phyloP scores from a whole-genome alignment of 352 stramenopile species.

The Globisporangium yorkense region DNA sequence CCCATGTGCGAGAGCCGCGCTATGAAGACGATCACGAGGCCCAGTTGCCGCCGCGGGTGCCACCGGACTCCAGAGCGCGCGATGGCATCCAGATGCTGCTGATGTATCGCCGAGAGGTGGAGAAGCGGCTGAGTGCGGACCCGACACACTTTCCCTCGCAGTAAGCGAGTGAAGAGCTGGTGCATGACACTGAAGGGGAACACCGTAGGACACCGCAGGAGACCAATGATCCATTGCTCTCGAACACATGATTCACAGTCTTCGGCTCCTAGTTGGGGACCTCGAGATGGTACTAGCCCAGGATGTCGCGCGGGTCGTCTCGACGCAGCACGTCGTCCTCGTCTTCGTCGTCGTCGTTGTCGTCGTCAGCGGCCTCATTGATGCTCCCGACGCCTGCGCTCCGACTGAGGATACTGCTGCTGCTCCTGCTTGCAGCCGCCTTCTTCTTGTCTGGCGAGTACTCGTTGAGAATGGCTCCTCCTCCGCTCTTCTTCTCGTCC shows the following conservation, averaged over 20 bases:
- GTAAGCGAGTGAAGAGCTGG: neutral
- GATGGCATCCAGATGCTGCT: slow-evolving; percentile 57
- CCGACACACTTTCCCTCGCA: slow-evolving; percentile 15
- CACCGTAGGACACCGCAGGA: too few relatives aligned
- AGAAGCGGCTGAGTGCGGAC: slow-evolving; percentile 38
- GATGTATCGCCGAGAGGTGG: slow-evolving; percentile 59
- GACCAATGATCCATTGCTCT: neutral
- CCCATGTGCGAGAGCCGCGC: too few relatives aligned
- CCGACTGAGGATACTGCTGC: slow-evolving; percentile 8
- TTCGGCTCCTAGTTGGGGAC: neutral
- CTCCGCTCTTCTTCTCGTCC: slow-evolving; percentile 24
- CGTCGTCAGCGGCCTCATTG: neutral
- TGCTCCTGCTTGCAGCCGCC: neutral
- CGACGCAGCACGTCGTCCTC: slow-evolving; percentile 19
- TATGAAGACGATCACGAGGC: neutral
- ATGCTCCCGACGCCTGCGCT: too few relatives aligned
- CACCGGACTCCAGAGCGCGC: slow-evolving; percentile 24
- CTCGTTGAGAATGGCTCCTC: slow-evolving; percentile 1
- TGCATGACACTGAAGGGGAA: too few relatives aligned
- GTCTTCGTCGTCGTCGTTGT: slow-evolving; percentile 16
- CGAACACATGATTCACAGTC: neutral
- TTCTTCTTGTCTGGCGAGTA: slow-evolving; percentile 4
- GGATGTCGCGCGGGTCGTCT: slow-evolving; percentile 26
- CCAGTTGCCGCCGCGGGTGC: neutral
- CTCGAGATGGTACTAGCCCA: slow-evolving; percentile 14